Base-by-base conservation (phyloP, 2,329 filamentous ascomycete genomes). In the Colletotrichum agaves region DNA sequence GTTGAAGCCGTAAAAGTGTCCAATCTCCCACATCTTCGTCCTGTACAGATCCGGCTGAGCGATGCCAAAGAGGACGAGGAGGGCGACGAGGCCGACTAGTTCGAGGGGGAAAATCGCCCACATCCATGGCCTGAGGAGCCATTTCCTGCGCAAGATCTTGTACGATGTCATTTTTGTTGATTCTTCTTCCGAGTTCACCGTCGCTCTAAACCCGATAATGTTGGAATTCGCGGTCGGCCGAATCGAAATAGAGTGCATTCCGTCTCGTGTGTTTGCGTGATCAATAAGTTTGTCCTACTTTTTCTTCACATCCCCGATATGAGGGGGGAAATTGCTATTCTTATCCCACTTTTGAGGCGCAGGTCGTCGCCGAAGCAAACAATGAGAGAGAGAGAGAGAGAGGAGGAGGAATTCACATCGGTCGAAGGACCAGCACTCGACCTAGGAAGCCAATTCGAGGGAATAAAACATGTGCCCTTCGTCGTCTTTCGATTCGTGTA, bases 31-130 rank as follows among this genome's bases (percentile, higher is more conserved):
- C 73, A 94, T 81, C 71, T 85, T 87, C 8, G 88, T 90, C 52
- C 92, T 88, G 78, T 90, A 94, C 61, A 90, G 83, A 76, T 94
- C 86, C 15, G 92, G 91, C 72, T 91, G 89, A 37, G 91, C 87
- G 73, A 94, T 88, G 72, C 67, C 91, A 75, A 91, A 92, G 59
- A 94, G 84, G 41, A 91, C 85, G 70, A 95, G 85, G 56, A 87
- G 80, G 15, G 88, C 85, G 63, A 95, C 82, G 23, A 90, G 87
- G 70, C 89, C 85, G 41, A 81, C 78, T 59, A 94, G 84, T 79
- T 95, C 92, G 58, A 89, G 74, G 56, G 87, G 74, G 81, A 94
- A 87, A 71, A 92, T 81, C 75, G 78, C 87, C 84, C 80, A 90
- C 82, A 85, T 88, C 74, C 77, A 87, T 78, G 77, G 84, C 78